Percentiles rank a stretch among this genome's conserved stretches.
Evolutionary conservation across 257 asterid species (phyloP).

Genomic region (Nicotiana tomentosiformis): DNA sequence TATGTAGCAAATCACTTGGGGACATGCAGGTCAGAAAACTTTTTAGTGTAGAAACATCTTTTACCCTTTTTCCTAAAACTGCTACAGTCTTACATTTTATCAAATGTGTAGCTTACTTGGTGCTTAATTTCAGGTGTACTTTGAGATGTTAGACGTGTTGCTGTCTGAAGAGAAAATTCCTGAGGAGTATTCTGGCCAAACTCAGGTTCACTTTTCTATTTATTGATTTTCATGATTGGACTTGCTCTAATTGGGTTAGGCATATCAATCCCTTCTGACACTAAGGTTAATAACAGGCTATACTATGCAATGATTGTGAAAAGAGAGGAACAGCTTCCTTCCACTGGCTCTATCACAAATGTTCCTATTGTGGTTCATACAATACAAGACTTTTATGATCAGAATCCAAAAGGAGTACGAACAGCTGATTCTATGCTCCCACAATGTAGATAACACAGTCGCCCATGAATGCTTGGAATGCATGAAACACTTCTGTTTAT

Average conservation of each 20-base stretch:
- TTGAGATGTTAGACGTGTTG: conserved; percentile 75
- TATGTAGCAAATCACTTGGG: conserved; percentile 96
- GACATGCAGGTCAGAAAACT: conserved; percentile 67
- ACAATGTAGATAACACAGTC: background rate
- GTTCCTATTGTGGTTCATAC: conserved; percentile 72
- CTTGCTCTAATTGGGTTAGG: background rate
- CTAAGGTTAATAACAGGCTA: conserved; percentile 35
- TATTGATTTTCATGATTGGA: background rate
- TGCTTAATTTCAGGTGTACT: conserved; percentile 53
- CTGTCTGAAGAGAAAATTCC: conserved; percentile 83
- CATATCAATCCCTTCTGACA: background rate
- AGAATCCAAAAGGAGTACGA: conserved; percentile 11
- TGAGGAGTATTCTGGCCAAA: conserved; percentile 68
- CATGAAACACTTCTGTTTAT: background rate
- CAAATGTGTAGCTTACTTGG: background rate
- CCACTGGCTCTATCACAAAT: conserved; percentile 85
- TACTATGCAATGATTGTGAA: conserved; percentile 87
- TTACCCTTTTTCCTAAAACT: background rate
- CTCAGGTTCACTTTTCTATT: conserved; percentile 45
- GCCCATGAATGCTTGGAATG: background rate
- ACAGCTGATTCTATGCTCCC: background rate
- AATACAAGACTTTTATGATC: conserved; percentile 69
- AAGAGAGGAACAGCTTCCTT: conserved; percentile 65
- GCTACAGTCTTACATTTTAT: background rate
- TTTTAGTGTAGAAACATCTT: background rate